phyloP scores from a whole-genome alignment of 2,329 filamentous ascomycete genomes.

The Pestalotiopsis sp. region DNA sequence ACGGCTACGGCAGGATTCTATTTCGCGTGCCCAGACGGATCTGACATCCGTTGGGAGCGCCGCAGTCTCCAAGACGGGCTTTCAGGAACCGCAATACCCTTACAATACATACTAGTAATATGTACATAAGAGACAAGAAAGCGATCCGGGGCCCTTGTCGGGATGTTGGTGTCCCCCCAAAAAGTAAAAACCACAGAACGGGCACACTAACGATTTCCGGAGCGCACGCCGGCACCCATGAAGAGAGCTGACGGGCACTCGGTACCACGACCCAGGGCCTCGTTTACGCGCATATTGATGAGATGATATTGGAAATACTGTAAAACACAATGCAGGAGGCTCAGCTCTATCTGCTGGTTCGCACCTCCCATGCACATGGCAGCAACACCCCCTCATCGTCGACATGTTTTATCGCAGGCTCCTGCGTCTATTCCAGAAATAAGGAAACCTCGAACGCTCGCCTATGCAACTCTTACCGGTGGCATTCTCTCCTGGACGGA shows the following conservation, averaged over 20 bases:
- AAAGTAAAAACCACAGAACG: background rate
- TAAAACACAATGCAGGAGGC: background rate
- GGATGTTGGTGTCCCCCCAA: background rate
- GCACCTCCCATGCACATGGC: background rate
- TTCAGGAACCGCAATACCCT: background rate
- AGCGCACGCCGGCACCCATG: background rate
- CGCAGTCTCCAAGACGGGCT: background rate
- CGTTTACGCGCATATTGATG: background rate
- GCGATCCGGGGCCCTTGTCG: slow-evolving; percentile 2
- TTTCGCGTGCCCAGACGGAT: background rate
- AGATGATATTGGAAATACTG: background rate
- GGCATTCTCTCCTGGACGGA: background rate
- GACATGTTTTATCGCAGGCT: slow-evolving; percentile 1
- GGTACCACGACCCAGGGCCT: slow-evolving; percentile 1
- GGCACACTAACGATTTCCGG: background rate
- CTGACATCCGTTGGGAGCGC: background rate
- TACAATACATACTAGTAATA: background rate
- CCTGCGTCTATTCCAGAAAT: slow-evolving; percentile 6
- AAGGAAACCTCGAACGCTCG: background rate
- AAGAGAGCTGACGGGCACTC: background rate
- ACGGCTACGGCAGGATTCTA: background rate
- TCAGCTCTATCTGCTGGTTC: background rate
- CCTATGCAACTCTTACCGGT: background rate
- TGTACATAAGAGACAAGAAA: background rate
- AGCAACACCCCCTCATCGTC: background rate